Evolutionary conservation across 352 stramenopile genomes (phyloP).

Genomic region (Globisporangium iwayamae): DNA sequence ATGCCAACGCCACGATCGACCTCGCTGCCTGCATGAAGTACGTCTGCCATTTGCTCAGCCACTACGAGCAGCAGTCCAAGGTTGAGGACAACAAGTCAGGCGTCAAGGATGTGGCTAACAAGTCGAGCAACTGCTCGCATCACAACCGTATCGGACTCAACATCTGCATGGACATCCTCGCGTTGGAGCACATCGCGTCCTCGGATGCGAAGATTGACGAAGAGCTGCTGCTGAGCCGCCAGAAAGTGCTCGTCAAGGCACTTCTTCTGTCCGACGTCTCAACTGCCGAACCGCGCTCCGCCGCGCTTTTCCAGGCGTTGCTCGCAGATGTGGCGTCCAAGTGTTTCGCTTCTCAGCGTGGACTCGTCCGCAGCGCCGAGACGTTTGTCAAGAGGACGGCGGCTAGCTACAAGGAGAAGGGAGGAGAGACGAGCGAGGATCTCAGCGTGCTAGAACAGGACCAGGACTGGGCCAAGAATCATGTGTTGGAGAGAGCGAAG

Average conservation of each 20-base stretch:
- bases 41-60: constrained; percentile 53
- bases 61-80: constrained; percentile 33
- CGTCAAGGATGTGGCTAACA: background rate
- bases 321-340: constrained; percentile 39
- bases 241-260: constrained; percentile 58
- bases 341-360: constrained; percentile 40
- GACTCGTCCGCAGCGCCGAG: constrained; percentile 42
- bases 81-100: constrained; percentile 12
- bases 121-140: constrained; percentile 35
- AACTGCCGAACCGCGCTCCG: constrained; percentile 43
- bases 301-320: constrained; percentile 45
- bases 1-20: constrained; percentile 34
- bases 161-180: constrained; percentile 67
- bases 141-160: constrained; percentile 72
- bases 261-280: constrained; percentile 48
- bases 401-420: constrained; percentile 33
- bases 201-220: constrained; percentile 17
- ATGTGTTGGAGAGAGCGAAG: constrained; percentile 40
- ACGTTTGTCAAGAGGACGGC: constrained; percentile 39
- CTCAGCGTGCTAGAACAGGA: constrained; percentile 36
- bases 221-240: constrained; percentile 27
- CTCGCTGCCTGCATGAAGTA: constrained; percentile 53
- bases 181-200: constrained; percentile 42
- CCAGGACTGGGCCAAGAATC: constrained; percentile 40
- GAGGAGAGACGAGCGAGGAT: constrained; percentile 7